Base-by-base conservation (phyloP, 805 yeast genomes). In the Zygosaccharomyces bailii region DNA sequence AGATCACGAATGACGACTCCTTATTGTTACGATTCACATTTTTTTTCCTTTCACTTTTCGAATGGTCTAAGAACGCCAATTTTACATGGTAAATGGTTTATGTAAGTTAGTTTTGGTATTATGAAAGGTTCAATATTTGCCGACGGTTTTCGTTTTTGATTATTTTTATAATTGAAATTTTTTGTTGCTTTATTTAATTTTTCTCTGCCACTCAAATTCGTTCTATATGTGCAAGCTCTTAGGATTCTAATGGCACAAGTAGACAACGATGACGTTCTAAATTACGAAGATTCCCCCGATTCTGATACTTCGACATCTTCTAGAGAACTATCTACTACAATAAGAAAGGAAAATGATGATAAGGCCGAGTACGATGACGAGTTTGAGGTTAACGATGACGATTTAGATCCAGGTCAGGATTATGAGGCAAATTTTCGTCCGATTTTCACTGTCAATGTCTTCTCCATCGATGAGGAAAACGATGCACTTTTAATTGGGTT, bases 401-500 rank as follows among this genome's bases (percentile, higher is more conserved):
- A 21, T 21, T 9, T 6, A 34, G 24, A 18, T 27, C 19, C 30
- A 32, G 21, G 34, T 39, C 17, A 35, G n/a, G 18, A 4, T 19
- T 21, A 33, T n/a, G 19, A 21, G 21, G 34, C 34, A 14, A 42
- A 16, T 5, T 57, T 57, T 20, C 21, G 17, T 6, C 53, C 56
- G 4, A 23, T 43, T 14, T 16, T 47, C 9, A 40, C 49, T 18
- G 14, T 34, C 2, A 59, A 59, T 42, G 30, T 56, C 6, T 48
- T 49, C 30, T n/a, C 39, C 4, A 21, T 50, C 8, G 34, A 46
- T 36, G 47, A 44, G 10, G 29, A 37, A 5, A 41, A 45, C 2
- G 42, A 48, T 16, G 35, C 41, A 0, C 30, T 59, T 8, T 23
- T 57, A 6, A 43, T 63, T 4, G 60, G 64, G 2, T 40, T 63